These are phyloP conservation scores for Lignosus rhinocerotis DNA, from an alignment of 1,284 basidiomycete species.

Conservation along the genomic window DNA sequence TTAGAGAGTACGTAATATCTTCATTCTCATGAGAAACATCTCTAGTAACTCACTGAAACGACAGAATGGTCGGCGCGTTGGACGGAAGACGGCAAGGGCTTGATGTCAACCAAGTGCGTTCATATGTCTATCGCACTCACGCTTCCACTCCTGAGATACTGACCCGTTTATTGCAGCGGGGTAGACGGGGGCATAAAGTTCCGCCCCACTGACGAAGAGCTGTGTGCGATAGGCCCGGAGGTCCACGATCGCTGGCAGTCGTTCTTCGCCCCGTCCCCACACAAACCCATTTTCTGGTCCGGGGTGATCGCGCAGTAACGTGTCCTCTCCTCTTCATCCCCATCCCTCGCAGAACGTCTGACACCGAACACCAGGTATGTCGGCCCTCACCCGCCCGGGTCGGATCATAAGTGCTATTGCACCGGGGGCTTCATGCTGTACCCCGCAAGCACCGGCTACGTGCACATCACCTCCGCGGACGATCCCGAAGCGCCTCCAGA, in stretches of 20 bases:
- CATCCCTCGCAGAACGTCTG: too few relatives aligned
- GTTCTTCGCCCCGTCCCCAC: slow-evolving; percentile 44
- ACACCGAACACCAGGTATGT: slow-evolving; percentile 24
- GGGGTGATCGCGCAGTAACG: slow-evolving; percentile 29
- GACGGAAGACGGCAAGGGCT: slow-evolving; percentile 44
- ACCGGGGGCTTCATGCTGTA: slow-evolving; percentile 34
- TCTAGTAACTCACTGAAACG: neutral
- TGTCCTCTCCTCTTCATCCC: neutral
- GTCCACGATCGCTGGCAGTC: slow-evolving; percentile 45
- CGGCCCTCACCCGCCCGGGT: slow-evolving; percentile 28
- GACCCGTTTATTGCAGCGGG: slow-evolving; percentile 30
- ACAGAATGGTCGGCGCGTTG: slow-evolving; percentile 45
- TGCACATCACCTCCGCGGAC: slow-evolving; percentile 24
- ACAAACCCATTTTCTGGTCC: slow-evolving; percentile 49
- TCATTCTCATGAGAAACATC: neutral
- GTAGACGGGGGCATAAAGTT: slow-evolving; percentile 50
- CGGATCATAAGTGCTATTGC: slow-evolving; percentile 35
- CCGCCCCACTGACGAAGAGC: slow-evolving; percentile 44
- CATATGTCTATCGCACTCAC: neutral
- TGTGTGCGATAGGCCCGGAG: slow-evolving; percentile 43
- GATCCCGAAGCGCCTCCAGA: slow-evolving; percentile 22
- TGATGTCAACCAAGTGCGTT: slow-evolving; percentile 51
- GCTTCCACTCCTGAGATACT: neutral
- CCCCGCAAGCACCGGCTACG: slow-evolving; percentile 20
- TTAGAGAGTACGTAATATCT: slow-evolving; percentile 31